Conservation (phyloP, 805 yeast species). For the Saccharomycopsis olivae region DNA sequence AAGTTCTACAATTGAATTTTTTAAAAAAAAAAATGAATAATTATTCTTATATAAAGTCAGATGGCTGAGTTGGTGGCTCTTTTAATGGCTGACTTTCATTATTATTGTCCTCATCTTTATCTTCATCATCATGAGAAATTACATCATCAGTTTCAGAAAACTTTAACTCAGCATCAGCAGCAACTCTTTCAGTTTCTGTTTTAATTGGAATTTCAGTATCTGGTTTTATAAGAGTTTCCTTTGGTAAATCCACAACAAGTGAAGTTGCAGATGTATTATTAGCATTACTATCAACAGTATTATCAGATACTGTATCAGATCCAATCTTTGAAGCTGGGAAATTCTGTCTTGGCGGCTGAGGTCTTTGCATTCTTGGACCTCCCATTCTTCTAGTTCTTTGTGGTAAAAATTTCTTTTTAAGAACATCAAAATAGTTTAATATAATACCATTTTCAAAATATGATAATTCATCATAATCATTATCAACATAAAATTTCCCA, state of each 20-base stretch:
- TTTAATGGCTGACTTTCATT: conserved; percentile 14
- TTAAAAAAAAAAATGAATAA: no score
- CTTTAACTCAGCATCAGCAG: conserved; percentile 14
- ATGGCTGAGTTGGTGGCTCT: no score
- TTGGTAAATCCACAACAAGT: conserved; percentile 12
- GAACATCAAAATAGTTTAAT: conserved; percentile 32
- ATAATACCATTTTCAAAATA: conserved; percentile 66
- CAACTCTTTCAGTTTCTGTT: conserved; percentile 13
- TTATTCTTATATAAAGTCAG: no score
- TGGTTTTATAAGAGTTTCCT: conserved; percentile 18
- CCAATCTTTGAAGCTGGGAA: conserved; percentile 7
- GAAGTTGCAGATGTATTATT: conserved; percentile 1
- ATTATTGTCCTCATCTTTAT: conserved; percentile 23
- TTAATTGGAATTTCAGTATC: conserved; percentile 1
- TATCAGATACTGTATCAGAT: not conserved
- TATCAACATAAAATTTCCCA: conserved; percentile 69
- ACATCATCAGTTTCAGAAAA: conserved; percentile 11
- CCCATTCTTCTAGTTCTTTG: conserved; percentile 13
- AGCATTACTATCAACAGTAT: not conserved
- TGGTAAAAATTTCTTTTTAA: conserved; percentile 26
- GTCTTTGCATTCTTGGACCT: not conserved
- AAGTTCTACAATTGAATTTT: no score
- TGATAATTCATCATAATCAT: conserved; percentile 48
- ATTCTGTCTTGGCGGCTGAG: not conserved
- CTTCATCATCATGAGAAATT: conserved; percentile 21